Percentiles rank a stretch among this genome's conserved stretches.
These are phyloP conservation scores for Aspergillus ustus DNA, from an alignment of 2,329 filamentous ascomycete genomes.

Conservation along the genomic window DNA sequence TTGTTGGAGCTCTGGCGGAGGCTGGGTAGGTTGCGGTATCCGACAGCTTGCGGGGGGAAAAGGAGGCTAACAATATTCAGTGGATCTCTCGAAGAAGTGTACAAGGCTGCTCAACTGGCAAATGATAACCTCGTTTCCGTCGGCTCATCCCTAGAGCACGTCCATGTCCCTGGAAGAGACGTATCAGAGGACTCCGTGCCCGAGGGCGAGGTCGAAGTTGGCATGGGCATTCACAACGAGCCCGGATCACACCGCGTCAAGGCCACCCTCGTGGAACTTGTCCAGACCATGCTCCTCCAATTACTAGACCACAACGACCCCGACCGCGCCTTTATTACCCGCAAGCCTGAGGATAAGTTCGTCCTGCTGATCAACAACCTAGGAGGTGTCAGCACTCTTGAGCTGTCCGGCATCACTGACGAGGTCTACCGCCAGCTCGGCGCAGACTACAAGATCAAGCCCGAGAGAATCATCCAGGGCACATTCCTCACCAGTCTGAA, in stretches of 20 bases:
- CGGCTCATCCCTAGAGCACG: constrained; percentile 82
- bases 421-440: constrained; percentile 67
- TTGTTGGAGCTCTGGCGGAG: constrained; percentile 80
- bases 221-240: constrained; percentile 76
- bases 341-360: constrained; percentile 62
- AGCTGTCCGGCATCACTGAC: constrained; percentile 69
- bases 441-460: constrained; percentile 62
- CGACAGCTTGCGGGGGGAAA: not conserved
- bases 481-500: constrained; percentile 76
- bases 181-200: constrained; percentile 57
- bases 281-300: constrained; percentile 68
- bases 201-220: constrained; percentile 66
- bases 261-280: constrained; percentile 54
- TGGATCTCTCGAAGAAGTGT: constrained; percentile 69
- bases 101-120: constrained; percentile 70
- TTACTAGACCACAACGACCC: constrained; percentile 65
- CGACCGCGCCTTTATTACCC: constrained; percentile 66
- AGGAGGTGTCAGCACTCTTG: constrained; percentile 69
- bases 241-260: constrained; percentile 58
- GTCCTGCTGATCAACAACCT: constrained; percentile 72
- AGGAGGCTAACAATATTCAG: constrained; percentile 26
- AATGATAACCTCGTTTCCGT: constrained; percentile 82
- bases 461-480: constrained; percentile 65
- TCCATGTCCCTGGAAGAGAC: constrained; percentile 85
- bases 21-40: constrained; percentile 55